These are phyloP conservation scores for Chrysophaeum taylorii DNA, from an alignment of 352 stramenopile species.

Conservation along the genomic window DNA sequence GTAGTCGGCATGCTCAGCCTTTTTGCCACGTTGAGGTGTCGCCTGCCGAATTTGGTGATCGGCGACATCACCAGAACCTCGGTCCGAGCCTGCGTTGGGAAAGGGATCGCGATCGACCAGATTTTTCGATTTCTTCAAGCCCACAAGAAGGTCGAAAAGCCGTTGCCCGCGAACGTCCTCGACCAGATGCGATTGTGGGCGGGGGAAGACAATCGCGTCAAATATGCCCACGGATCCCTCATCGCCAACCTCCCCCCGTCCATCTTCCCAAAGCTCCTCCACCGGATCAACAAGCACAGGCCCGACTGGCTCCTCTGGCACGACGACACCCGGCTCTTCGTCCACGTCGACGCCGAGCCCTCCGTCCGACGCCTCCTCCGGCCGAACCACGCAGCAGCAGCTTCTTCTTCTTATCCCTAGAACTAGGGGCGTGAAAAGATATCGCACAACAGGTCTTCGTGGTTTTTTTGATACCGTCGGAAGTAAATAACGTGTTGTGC, in stretches of 20 bases:
- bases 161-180: neutral
- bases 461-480: no score
- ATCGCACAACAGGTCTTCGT: no score
- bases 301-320: no score
- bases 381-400: no score
- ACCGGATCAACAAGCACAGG: neutral
- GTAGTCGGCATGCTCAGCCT: neutral
- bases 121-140: neutral
- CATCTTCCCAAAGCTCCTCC: neutral
- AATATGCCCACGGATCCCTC: neutral
- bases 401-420: no score
- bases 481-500: no score
- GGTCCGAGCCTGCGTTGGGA: neutral
- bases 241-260: neutral
- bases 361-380: neutral
- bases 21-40: neutral
- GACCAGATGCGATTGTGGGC: slow-evolving; percentile 12
- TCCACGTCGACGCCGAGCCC: neutral
- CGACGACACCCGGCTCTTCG: neutral
- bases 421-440: no score
- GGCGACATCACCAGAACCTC: neutral
- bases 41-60: slow-evolving; percentile 1
- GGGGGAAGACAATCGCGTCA: slow-evolving; percentile 5
- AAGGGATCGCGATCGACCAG: neutral
- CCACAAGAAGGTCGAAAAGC: neutral